Percentiles rank a stretch among this genome's conserved stretches.
phyloP scores from a whole-genome alignment of 2,329 filamentous ascomycete genomes.

The Rutstroemia sp. region DNA sequence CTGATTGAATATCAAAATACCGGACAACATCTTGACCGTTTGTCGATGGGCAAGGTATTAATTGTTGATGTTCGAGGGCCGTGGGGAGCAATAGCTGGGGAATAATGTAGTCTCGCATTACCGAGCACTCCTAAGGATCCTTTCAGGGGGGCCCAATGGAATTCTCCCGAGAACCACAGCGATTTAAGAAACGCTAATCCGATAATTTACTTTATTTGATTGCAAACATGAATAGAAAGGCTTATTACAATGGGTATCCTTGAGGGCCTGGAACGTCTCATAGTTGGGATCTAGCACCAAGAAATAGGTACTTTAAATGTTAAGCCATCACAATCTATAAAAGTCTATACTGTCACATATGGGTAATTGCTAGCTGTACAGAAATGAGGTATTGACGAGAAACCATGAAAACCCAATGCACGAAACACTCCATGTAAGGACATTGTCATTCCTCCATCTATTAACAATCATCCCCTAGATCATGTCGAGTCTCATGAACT shows the following conservation, averaged over 20 bases:
- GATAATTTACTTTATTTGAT: too few species aligned
- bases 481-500: slow-evolving; percentile 94
- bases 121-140: background rate
- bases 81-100: slow-evolving; percentile 2
- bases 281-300: too few species aligned
- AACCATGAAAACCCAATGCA: slow-evolving; percentile 25
- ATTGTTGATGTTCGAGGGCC: slow-evolving; percentile 7
- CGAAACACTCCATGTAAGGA: slow-evolving; percentile 22
- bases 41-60: slow-evolving; percentile 1
- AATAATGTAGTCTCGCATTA: background rate
- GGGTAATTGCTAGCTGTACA: slow-evolving; percentile 30
- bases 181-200: background rate
- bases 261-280: too few species aligned
- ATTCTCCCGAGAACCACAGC: too few species aligned
- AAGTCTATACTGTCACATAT: slow-evolving; percentile 13
- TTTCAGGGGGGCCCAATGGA: background rate
- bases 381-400: slow-evolving; percentile 27
- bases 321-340: slow-evolving; percentile 7
- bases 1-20: slow-evolving; percentile 97
- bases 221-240: too few species aligned
- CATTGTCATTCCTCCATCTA: slow-evolving; percentile 22
- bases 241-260: too few species aligned
- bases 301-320: background rate
- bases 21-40: slow-evolving; percentile 72
- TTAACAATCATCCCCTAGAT: slow-evolving; percentile 49